Conservation (phyloP, 2,329 filamentous ascomycete species). For the Microdochium paspali region DNA sequence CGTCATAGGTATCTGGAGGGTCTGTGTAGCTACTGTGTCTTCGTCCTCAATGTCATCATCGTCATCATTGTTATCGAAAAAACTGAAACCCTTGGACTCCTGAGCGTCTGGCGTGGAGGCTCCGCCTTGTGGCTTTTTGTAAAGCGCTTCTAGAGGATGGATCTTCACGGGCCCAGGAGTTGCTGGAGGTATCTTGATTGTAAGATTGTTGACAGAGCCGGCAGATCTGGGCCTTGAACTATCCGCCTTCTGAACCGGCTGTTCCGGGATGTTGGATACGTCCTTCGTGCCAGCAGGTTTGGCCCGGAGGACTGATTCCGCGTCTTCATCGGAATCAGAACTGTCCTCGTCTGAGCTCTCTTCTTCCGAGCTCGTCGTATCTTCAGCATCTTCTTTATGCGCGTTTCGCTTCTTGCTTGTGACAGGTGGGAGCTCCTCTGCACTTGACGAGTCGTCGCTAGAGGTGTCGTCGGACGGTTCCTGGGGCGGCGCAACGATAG, state of each 20-base stretch:
- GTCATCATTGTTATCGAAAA: slow-evolving; percentile 54
- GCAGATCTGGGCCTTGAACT: slow-evolving; percentile 37
- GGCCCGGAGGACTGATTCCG: too few relatives aligned
- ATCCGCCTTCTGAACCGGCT: slow-evolving; percentile 17
- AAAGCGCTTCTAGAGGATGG: slow-evolving; percentile 86
- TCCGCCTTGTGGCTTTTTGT: slow-evolving; percentile 58
- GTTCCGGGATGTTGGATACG: slow-evolving; percentile 8
- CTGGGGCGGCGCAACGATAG: slow-evolving; percentile 5
- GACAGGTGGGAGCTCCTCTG: slow-evolving; percentile 17
- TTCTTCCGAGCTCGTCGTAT: neutral
- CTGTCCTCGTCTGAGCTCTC: slow-evolving; percentile 13
- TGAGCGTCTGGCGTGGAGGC: slow-evolving; percentile 25
- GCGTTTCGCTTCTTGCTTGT: slow-evolving; percentile 10
- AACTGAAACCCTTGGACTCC: slow-evolving; percentile 60
- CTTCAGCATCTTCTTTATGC: slow-evolving; percentile 11
- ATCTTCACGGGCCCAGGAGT: slow-evolving; percentile 41
- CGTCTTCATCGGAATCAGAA: slow-evolving; percentile 2
- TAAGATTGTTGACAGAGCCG: slow-evolving; percentile 37
- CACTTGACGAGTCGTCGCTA: slow-evolving; percentile 27
- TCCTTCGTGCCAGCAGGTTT: too few relatives aligned
- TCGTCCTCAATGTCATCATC: slow-evolving; percentile 29
- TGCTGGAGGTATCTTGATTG: slow-evolving; percentile 43
- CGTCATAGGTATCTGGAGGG: slow-evolving; percentile 55
- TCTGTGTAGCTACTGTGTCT: slow-evolving; percentile 4
- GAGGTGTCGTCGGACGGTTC: slow-evolving; percentile 23